Evolutionary conservation across 495 filamentous ascomycete genomes (phyloP).

Genomic region (Xylaria bambusicola): DNA sequence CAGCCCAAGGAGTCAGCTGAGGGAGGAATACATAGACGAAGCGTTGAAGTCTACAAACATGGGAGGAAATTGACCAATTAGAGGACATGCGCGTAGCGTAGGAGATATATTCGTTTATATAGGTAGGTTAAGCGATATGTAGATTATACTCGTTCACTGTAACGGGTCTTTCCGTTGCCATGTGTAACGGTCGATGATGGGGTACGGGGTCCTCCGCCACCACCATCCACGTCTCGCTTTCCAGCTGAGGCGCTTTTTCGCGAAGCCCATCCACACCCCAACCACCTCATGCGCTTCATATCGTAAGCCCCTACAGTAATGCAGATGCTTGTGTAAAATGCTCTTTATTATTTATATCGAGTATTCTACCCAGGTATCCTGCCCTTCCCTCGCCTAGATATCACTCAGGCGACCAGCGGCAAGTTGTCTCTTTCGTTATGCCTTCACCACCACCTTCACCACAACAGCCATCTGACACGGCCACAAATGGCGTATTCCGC

Average conservation of each 20-base stretch:
- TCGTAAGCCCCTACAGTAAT: too few relatives aligned
- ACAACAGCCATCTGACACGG: constrained; percentile 32
- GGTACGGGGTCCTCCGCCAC: too few relatives aligned
- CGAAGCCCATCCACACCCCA: not conserved
- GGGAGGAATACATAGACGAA: not conserved
- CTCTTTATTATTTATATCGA: not conserved
- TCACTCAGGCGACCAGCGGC: not conserved
- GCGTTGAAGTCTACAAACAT: not conserved
- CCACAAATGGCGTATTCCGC: constrained; percentile 56
- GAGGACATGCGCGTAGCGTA: not conserved
- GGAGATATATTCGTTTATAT: not conserved
- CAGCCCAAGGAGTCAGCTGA: not conserved
- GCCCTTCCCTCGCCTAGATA: not conserved
- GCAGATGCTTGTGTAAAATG: not conserved
- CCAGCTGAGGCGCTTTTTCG: constrained; percentile 4
- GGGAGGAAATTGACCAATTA: constrained; percentile 2
- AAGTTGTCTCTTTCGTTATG: constrained; percentile 16
- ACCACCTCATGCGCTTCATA: not conserved
- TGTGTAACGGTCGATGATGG: too few relatives aligned
- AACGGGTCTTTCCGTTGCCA: not conserved
- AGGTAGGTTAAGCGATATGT: too few relatives aligned
- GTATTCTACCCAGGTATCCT: not conserved
- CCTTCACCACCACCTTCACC: constrained; percentile 23
- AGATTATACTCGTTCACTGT: too few relatives aligned
- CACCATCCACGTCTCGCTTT: not conserved